phyloP scores from a whole-genome alignment of 1,284 basidiomycete genomes.

The Xanthoconium separans region DNA sequence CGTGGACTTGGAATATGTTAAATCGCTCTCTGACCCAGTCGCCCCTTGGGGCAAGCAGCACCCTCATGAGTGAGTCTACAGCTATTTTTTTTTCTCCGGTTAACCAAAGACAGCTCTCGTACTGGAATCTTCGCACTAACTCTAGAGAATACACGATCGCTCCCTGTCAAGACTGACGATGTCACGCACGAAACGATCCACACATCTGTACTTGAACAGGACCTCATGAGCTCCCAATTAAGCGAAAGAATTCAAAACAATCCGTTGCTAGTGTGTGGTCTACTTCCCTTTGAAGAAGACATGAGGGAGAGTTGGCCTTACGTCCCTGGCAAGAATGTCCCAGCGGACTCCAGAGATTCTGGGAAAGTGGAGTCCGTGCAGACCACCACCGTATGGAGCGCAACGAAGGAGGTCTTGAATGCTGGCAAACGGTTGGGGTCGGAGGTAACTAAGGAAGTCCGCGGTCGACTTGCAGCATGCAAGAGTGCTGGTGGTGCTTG shows the following conservation, averaged over 20 bases:
- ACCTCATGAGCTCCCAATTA: conserved; percentile 36
- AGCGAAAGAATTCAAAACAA: conserved; percentile 37
- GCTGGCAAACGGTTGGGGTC: conserved; percentile 17
- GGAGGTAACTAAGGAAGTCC: conserved; percentile 26
- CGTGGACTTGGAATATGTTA: conserved; percentile 54
- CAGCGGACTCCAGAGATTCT: conserved; percentile 10
- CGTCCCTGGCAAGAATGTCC: conserved; percentile 18
- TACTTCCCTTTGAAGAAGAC: conserved; percentile 55
- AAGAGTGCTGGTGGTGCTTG: conserved; percentile 10
- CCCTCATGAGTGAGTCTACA: conserved; percentile 55
- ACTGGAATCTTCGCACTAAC: conserved; percentile 54
- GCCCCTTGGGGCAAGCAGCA: conserved; percentile 58
- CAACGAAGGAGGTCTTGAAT: conserved; percentile 15
- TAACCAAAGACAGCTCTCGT: conserved; percentile 39
- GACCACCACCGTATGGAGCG: conserved; percentile 14
- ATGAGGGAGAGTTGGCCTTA: conserved; percentile 47
- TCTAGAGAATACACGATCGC: conserved; percentile 41
- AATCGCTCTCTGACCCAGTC: conserved; percentile 47
- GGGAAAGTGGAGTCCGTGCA: conserved; percentile 7
- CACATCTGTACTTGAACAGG: conserved; percentile 54
- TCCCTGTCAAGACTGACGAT: conserved; percentile 47
- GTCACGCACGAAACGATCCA: conserved; percentile 62
- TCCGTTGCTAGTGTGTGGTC: conserved; percentile 42
- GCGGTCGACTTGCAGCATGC: conserved; percentile 7
- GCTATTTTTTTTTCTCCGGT: not conserved